A percentile compares a stretch with the other conserved stretches of the same genome.
phyloP scores from a whole-genome alignment of 2,329 filamentous ascomycete species.

The Clonostachys byssicola region DNA sequence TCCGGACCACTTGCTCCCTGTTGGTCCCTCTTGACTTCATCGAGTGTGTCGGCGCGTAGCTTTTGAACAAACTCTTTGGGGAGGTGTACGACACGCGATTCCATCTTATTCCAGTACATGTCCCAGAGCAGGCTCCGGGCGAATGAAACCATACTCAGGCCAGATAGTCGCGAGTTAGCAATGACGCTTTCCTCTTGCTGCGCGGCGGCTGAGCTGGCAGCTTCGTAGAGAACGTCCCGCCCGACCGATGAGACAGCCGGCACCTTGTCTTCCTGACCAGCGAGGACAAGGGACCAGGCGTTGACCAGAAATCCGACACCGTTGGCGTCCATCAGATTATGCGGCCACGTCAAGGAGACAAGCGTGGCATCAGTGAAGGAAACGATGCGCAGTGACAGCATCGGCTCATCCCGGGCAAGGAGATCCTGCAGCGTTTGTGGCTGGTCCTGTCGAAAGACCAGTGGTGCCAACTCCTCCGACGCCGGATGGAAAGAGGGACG shows the following conservation, averaged over 20 bases:
- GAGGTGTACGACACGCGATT: too few relatives aligned
- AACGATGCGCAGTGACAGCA: constrained; percentile 40
- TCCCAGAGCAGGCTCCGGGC: too few relatives aligned
- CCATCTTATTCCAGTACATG: too few relatives aligned
- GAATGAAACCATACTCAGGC: too few relatives aligned
- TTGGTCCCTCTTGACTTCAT: too few relatives aligned
- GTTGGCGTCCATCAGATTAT: constrained; percentile 41
- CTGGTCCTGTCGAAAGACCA: constrained; percentile 2
- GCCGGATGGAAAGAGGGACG: constrained; percentile 6
- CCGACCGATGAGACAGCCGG: constrained; percentile 1
- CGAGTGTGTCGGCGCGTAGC: too few relatives aligned
- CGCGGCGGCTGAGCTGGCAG: too few relatives aligned
- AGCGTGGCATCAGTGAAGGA: constrained; percentile 45
- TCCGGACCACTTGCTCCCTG: too few relatives aligned
- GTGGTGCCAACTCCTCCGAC: constrained; percentile 7
- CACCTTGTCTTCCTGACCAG: constrained; percentile 33
- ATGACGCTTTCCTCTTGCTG: too few relatives aligned
- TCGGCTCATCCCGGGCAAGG: constrained; percentile 32
- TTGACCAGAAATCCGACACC: constrained; percentile 33
- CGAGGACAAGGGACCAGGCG: constrained; percentile 39
- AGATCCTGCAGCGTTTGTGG: constrained; percentile 22
- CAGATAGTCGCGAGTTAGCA: too few relatives aligned
- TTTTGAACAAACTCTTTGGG: too few relatives aligned
- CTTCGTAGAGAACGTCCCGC: too few relatives aligned
- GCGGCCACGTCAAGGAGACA: constrained; percentile 37